Percentiles rank a stretch among this genome's conserved stretches.
These are phyloP conservation scores for Myxozyma neglecta DNA, from an alignment of 805 yeast genomes.

Conservation along the genomic window DNA sequence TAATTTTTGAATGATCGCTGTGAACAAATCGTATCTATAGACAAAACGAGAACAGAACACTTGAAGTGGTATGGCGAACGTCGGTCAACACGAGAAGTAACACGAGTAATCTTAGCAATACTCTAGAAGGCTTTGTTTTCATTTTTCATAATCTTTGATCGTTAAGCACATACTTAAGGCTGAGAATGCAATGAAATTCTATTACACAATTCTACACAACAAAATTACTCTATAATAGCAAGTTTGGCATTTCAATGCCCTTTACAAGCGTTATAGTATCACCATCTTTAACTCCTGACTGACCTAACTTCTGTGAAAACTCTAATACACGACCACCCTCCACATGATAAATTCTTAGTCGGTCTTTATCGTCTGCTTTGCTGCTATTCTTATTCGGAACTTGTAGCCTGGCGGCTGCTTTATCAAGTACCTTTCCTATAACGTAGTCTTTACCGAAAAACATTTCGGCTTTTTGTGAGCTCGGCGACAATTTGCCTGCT, in stretches of 20 bases:
- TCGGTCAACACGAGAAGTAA: too few relatives aligned
- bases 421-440: slow-evolving; percentile 59
- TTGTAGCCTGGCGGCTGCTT: slow-evolving; percentile 49
- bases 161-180: too few relatives aligned
- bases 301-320: slow-evolving; percentile 45
- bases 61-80: too few relatives aligned
- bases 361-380: slow-evolving; percentile 46
- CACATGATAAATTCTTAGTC: slow-evolving; percentile 50
- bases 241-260: slow-evolving; percentile 42
- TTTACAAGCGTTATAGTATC: slow-evolving; percentile 55
- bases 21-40: too few relatives aligned
- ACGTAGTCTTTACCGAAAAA: slow-evolving; percentile 60
- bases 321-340: slow-evolving; percentile 41
- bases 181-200: not conserved
- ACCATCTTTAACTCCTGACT: slow-evolving; percentile 47
- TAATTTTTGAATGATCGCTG: too few relatives aligned
- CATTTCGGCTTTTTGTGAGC: slow-evolving; percentile 36
- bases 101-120: too few relatives aligned
- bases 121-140: too few relatives aligned
- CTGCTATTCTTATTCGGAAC: slow-evolving; percentile 49
- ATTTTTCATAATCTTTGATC: too few relatives aligned
- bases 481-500: not conserved
- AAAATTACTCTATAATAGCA: slow-evolving; percentile 9
- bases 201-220: not conserved
- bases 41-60: too few relatives aligned